phyloP scores from a whole-genome alignment of 257 asterid species.

The Fraxinus americana region DNA sequence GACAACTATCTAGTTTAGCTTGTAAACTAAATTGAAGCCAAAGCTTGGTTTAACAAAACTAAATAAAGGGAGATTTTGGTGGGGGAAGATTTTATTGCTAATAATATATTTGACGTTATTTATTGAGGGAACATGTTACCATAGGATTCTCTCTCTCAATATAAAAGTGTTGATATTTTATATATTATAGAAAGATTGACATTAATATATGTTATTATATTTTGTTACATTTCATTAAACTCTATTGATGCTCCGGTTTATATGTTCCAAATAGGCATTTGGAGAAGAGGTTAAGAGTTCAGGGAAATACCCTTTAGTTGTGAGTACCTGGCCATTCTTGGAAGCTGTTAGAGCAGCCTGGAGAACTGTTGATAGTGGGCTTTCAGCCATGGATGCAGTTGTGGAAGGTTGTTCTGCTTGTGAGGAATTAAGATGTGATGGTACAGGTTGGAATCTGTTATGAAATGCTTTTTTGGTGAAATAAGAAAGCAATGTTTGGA shows the following conservation, averaged over 20 bases:
- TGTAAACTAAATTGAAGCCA: not conserved
- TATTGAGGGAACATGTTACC: not conserved
- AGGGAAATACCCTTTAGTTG: slow-evolving; percentile 65
- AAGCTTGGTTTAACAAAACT: not conserved
- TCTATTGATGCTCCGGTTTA: not conserved
- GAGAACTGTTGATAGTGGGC: slow-evolving; percentile 58
- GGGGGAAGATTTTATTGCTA: not conserved
- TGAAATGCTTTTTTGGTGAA: not conserved
- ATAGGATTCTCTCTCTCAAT: not conserved
- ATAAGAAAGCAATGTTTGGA: not conserved
- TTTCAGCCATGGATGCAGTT: slow-evolving; percentile 83
- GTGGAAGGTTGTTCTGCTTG: slow-evolving; percentile 90
- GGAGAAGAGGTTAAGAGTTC: slow-evolving; percentile 46
- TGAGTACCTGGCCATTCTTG: slow-evolving; percentile 96
- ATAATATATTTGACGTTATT: not conserved
- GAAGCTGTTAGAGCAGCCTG: slow-evolving; percentile 96
- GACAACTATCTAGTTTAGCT: not conserved
- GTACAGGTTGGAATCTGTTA: slow-evolving; percentile 64
- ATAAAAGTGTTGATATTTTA: not conserved
- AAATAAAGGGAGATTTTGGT: not conserved
- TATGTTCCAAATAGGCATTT: slow-evolving; percentile 36
- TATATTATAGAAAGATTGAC: slow-evolving; percentile 5
- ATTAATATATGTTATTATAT: not conserved
- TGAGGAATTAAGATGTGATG: slow-evolving; percentile 85
- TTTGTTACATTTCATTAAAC: not conserved